Evolutionary conservation across 306 rosid genomes (phyloP).

Genomic region (Senna tora): DNA sequence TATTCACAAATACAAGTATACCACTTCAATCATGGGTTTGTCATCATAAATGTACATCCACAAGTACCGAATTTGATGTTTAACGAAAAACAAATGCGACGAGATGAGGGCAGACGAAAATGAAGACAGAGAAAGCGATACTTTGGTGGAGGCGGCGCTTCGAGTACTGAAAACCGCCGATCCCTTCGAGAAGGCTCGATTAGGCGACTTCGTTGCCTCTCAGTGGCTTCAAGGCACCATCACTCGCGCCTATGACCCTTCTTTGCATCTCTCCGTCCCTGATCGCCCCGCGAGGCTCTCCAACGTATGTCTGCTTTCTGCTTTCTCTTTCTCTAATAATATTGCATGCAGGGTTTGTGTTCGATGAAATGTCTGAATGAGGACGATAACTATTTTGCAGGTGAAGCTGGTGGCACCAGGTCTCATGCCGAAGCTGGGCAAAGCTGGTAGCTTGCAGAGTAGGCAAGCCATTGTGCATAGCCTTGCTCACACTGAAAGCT

Average conservation of each 20-base stretch:
- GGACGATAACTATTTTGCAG: constrained; percentile 36
- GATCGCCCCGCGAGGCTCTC: constrained; percentile 84
- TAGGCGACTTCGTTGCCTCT: constrained; percentile 68
- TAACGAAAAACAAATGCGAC: too few relatives aligned
- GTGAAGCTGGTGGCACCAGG: constrained; percentile 75
- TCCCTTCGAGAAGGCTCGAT: constrained; percentile 80
- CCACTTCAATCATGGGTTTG: too few relatives aligned
- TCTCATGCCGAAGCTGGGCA: constrained; percentile 92
- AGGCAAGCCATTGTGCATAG: constrained; percentile 86
- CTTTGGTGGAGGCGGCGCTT: constrained; percentile 71
- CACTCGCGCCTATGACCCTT: constrained; percentile 51
- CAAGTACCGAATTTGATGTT: neutral
- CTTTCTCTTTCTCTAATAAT: neutral
- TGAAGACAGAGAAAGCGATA: constrained; percentile 33
- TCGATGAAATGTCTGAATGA: constrained; percentile 41
- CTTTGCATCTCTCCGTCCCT: constrained; percentile 55
- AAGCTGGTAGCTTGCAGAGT: constrained; percentile 92
- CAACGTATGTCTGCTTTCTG: too few relatives aligned
- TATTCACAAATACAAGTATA: too few relatives aligned
- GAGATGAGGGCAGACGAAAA: constrained; percentile 18
- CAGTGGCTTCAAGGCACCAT: constrained; percentile 74
- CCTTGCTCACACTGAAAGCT: constrained; percentile 85
- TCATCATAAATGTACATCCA: neutral
- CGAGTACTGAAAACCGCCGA: constrained; percentile 78
- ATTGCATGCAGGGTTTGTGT: constrained; percentile 4